Conservation (phyloP, 257 asterid genomes). For the Solanum megistacrolobum region DNA sequence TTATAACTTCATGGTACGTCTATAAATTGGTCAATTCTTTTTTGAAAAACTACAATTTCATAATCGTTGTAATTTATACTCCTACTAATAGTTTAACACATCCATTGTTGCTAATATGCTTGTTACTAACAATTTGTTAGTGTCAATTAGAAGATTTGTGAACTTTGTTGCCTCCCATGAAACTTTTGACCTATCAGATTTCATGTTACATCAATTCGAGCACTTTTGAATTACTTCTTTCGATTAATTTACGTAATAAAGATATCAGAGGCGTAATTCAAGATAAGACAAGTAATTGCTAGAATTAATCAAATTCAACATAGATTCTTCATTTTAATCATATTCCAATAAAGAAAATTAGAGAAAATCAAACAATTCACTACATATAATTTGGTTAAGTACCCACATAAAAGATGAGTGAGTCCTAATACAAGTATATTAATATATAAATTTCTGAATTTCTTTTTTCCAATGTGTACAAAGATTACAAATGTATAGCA, state of each 20-base stretch:
- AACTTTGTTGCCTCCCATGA: background rate
- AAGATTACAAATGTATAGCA: background rate
- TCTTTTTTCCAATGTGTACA: background rate
- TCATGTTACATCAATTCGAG: background rate
- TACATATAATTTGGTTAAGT: background rate
- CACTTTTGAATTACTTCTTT: fast-evolving
- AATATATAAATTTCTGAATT: background rate
- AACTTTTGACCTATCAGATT: background rate
- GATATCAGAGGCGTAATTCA: fast-evolving
- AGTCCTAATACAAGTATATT: background rate
- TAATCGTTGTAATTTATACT: background rate
- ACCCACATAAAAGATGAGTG: background rate
- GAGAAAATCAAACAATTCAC: background rate
- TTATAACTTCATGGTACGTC: background rate
- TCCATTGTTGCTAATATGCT: background rate
- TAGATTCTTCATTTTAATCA: background rate
- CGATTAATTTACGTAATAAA: background rate
- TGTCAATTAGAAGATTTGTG: background rate
- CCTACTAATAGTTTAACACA: background rate
- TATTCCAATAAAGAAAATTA: background rate
- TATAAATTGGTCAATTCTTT: background rate
- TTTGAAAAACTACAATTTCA: background rate
- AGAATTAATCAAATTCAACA: background rate
- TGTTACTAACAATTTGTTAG: background rate
- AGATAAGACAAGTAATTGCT: background rate